phyloP scores from a whole-genome alignment of 2,329 filamentous ascomycete genomes.

The Calonectria pseudoreteaudii region DNA sequence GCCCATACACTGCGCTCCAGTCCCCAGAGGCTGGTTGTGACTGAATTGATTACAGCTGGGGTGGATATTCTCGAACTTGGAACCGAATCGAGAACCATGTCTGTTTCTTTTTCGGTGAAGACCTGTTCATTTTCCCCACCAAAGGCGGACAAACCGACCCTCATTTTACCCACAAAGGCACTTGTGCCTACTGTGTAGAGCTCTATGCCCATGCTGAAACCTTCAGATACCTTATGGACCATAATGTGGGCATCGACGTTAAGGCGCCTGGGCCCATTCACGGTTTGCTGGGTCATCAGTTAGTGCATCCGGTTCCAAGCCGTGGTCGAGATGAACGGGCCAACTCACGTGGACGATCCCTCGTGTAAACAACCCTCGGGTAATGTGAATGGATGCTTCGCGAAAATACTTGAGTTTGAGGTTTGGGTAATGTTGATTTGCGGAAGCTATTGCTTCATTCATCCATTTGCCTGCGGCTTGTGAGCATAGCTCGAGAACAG shows the following conservation, averaged over 20 bases:
- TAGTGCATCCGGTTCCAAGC: background rate
- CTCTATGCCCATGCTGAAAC: conserved; percentile 24
- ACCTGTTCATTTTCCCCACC: background rate
- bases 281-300: conserved; percentile 34
- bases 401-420: background rate
- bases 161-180: background rate
- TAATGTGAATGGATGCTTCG: background rate
- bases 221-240: background rate
- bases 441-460: background rate
- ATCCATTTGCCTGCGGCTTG: conserved; percentile 15
- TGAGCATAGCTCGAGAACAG: background rate
- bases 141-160: background rate
- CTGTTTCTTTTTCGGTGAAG: background rate
- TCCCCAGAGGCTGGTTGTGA: background rate
- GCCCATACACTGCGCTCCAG: background rate
- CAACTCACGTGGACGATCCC: conserved; percentile 38
- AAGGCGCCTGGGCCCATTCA: conserved; percentile 36
- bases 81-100: background rate
- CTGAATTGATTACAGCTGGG: background rate
- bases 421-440: background rate
- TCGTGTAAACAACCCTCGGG: background rate
- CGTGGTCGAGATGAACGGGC: too few species aligned
- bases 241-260: conserved; percentile 38
- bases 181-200: conserved; percentile 41
- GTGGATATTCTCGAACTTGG: background rate